These are phyloP conservation scores for Paraphoma sp. DNA, from an alignment of 2,329 filamentous ascomycete genomes.

Conservation along the genomic window DNA sequence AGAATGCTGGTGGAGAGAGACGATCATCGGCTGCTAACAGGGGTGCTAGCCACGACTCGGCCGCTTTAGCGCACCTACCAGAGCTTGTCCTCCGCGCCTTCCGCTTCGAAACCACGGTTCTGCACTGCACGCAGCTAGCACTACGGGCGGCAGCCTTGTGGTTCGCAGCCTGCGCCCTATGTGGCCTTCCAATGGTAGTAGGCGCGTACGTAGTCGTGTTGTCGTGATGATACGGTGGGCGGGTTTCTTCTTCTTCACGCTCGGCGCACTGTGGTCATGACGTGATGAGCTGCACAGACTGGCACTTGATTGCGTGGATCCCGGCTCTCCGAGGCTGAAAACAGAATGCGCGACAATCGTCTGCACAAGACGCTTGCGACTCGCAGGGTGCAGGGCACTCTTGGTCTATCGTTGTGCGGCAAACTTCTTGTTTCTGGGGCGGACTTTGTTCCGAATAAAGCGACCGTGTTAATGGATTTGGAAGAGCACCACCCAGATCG, in stretches of 20 bases:
- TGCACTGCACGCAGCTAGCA: not conserved
- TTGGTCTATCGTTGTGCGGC: slow-evolving; percentile 1
- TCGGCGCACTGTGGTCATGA: not conserved
- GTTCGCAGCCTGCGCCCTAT: not conserved
- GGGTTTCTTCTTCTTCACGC: not conserved
- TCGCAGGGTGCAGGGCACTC: not conserved
- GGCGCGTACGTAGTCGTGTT: not conserved
- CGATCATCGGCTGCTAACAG: slow-evolving; percentile 3
- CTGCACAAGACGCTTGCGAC: slow-evolving; percentile 8
- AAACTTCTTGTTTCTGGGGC: slow-evolving; percentile 14
- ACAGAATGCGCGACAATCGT: no score
- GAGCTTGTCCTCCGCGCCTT: slow-evolving; percentile 5
- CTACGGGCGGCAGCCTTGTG: not conserved
- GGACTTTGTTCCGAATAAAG: slow-evolving; percentile 21
- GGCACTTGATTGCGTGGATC: not conserved
- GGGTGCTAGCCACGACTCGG: slow-evolving; percentile 7
- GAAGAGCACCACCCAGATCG: not conserved
- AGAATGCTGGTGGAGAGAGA: slow-evolving; percentile 27
- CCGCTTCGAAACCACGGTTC: not conserved
- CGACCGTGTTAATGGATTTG: slow-evolving; percentile 3
- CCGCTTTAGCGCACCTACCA: not conserved
- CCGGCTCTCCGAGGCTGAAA: not conserved
- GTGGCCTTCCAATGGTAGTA: not conserved
- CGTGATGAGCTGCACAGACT: not conserved
- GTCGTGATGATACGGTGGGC: not conserved